These are phyloP conservation scores for Pythium rishiriense DNA, from an alignment of 352 stramenopile genomes.

Conservation along the genomic window DNA sequence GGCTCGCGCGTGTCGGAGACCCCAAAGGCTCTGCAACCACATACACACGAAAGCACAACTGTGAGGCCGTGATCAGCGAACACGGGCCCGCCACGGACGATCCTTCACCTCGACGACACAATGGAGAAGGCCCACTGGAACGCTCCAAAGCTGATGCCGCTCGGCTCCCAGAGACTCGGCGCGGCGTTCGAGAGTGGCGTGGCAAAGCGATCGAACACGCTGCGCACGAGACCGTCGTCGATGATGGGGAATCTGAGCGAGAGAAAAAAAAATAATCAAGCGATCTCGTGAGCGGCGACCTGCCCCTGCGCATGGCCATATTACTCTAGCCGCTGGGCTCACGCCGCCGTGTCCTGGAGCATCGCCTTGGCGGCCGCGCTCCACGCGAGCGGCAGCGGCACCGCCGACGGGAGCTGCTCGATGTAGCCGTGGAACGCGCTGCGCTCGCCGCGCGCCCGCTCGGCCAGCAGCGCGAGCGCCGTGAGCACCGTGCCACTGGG, in stretches of 20 bases:
- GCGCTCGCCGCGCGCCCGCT: constrained; percentile 32
- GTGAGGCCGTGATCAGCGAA: background rate
- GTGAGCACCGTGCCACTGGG: constrained; percentile 49
- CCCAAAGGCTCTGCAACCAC: constrained; percentile 35
- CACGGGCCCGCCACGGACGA: too few relatives aligned
- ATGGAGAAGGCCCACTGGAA: constrained; percentile 73
- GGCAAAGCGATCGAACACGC: constrained; percentile 43
- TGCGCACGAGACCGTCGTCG: constrained; percentile 56
- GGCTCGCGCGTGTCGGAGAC: constrained; percentile 34
- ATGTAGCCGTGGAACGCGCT: constrained; percentile 64
- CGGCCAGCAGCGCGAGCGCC: constrained; percentile 48
- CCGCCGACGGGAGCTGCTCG: constrained; percentile 44
- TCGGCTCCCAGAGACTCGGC: constrained; percentile 39
- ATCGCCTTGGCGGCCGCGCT: constrained; percentile 24
- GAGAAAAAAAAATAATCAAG: too few relatives aligned
- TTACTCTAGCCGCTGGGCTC: background rate
- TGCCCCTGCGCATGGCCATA: too few relatives aligned
- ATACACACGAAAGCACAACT: background rate
- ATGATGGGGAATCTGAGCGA: constrained; percentile 43
- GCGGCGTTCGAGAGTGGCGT: constrained; percentile 39
- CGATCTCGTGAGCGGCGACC: too few relatives aligned
- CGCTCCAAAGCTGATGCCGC: constrained; percentile 34
- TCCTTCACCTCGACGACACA: constrained; percentile 61
- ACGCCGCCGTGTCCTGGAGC: constrained; percentile 58
- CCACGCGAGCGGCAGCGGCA: constrained; percentile 61